Evolutionary conservation across 2,329 filamentous ascomycete genomes (phyloP).

Genomic region (Paradendryphiella salina): DNA sequence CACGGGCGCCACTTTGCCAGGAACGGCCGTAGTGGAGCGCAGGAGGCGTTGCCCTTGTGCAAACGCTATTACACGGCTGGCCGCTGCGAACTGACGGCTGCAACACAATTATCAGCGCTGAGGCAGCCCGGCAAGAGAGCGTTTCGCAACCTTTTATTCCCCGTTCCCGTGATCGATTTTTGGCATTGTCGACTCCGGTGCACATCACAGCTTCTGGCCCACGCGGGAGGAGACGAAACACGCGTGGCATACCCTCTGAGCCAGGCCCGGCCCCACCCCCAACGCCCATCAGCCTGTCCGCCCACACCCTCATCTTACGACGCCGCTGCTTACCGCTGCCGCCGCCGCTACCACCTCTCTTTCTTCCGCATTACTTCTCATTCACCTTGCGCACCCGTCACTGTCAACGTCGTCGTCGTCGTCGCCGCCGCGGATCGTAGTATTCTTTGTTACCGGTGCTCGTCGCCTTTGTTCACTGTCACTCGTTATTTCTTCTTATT

Average conservation of each 20-base stretch:
- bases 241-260: slow-evolving; percentile 16
- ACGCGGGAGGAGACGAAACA: slow-evolving; percentile 25
- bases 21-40: slow-evolving; percentile 5
- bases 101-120: slow-evolving; percentile 7
- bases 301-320: slow-evolving; percentile 16
- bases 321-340: slow-evolving; percentile 6
- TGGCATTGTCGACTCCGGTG: slow-evolving; percentile 13
- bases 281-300: slow-evolving; percentile 14
- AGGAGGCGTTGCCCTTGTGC: slow-evolving; percentile 3
- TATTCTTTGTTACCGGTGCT: slow-evolving; percentile 1
- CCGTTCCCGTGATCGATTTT: neutral
- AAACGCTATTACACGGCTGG: neutral
- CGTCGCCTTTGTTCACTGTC: slow-evolving; percentile 13
- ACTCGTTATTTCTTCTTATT: slow-evolving; percentile 16
- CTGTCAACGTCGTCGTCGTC: slow-evolving; percentile 2
- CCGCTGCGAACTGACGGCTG: neutral
- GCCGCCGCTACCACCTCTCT: neutral
- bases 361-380: slow-evolving; percentile 1
- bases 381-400: neutral
- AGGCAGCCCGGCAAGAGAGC: neutral
- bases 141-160: slow-evolving; percentile 14
- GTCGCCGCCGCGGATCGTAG: too few species aligned
- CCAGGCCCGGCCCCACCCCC: slow-evolving; percentile 19
- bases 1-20: slow-evolving; percentile 14
- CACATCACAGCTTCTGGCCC: slow-evolving; percentile 21